Evolutionary conservation across 2,329 filamentous ascomycete species (phyloP).

Genomic region (Fusarium sp.): DNA sequence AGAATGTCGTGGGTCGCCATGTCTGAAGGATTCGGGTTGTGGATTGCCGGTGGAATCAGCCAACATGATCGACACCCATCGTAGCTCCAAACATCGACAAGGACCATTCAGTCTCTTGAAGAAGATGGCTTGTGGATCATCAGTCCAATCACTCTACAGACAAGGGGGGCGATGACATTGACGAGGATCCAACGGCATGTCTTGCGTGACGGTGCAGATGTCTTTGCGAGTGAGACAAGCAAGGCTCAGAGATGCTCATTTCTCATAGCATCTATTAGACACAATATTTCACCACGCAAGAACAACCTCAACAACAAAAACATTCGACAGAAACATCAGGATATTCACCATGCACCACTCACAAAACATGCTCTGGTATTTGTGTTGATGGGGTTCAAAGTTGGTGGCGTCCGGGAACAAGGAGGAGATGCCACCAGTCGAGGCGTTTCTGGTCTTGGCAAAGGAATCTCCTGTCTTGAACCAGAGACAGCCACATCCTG

Average conservation of each 20-base stretch:
- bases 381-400: neutral
- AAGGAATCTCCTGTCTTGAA: neutral
- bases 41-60: constrained; percentile 10
- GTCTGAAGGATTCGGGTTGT: constrained; percentile 22
- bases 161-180: neutral
- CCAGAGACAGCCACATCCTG: neutral
- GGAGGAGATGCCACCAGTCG: neutral
- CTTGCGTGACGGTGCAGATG: neutral
- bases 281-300: neutral
- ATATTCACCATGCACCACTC: neutral
- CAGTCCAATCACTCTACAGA: neutral
- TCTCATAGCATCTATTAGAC: neutral
- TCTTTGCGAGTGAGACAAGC: neutral
- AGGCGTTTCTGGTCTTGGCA: neutral
- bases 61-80: constrained; percentile 7
- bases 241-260: neutral
- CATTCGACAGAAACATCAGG: neutral
- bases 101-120: neutral
- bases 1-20: neutral
- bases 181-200: neutral
- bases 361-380: neutral
- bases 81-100: neutral
- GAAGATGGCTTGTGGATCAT: neutral
- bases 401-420: constrained; percentile 30
- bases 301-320: neutral